phyloP scores from a whole-genome alignment of 2,329 filamentous ascomycete species.

The Helicocarpus griseus region DNA sequence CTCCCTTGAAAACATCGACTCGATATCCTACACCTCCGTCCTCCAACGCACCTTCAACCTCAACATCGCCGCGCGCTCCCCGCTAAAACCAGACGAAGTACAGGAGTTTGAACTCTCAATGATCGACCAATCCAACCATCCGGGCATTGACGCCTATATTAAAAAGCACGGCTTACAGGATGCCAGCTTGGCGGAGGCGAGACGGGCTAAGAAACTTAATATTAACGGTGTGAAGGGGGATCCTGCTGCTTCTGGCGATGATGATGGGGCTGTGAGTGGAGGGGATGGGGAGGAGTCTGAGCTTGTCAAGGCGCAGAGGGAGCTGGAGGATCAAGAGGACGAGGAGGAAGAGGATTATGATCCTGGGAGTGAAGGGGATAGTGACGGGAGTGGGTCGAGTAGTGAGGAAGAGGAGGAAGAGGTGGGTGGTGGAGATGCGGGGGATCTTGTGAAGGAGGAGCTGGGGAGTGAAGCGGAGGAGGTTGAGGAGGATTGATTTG shows the following conservation, averaged over 20 bases:
- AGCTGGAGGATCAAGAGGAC: conserved; percentile 40
- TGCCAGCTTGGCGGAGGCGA: conserved; percentile 50
- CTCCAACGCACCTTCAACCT: conserved; percentile 58
- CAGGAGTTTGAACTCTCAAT: conserved; percentile 56
- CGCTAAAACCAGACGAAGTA: conserved; percentile 25
- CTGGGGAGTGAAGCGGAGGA: conserved; percentile 37
- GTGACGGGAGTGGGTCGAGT: conserved; percentile 37
- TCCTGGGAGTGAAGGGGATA: conserved; percentile 40
- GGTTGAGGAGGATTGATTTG: conserved; percentile 21
- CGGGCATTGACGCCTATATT: conserved; percentile 53
- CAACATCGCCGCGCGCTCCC: conserved; percentile 40
- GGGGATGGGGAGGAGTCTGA: conserved; percentile 46
- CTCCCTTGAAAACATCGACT: conserved; percentile 49
- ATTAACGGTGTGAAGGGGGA: conserved; percentile 31
- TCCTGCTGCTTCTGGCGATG: conserved; percentile 12
- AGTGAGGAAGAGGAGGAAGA: conserved; percentile 33
- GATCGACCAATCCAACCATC: conserved; percentile 55
- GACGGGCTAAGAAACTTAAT: conserved; percentile 52
- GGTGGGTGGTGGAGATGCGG: conserved; percentile 22
- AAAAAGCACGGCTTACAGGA: conserved; percentile 53
- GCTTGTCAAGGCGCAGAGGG: conserved; percentile 48
- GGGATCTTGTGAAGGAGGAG: conserved; percentile 32
- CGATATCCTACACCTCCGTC: conserved; percentile 54
- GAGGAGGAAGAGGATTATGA: conserved; percentile 44
- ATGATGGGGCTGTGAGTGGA: conserved; percentile 14